Evolutionary conservation across 2,329 filamentous ascomycete species (phyloP), one percentile per base, ranked within the genome.

Genomic region (Ampelomyces quisqualis): DNA sequence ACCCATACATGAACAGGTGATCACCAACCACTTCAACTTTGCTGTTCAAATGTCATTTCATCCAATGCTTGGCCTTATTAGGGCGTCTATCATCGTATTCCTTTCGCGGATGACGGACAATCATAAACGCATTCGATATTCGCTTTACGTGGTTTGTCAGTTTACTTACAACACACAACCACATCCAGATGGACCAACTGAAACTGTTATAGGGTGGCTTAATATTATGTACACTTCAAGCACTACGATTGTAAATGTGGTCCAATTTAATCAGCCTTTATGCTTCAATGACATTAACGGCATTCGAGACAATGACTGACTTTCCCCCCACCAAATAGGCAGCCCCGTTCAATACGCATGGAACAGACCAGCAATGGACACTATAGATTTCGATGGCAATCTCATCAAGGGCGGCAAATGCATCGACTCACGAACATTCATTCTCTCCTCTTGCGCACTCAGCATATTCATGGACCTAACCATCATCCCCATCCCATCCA

Each of bases 391-490:
- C 5, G 32, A 60, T 13, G 64, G 64, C 5, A 55, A 56, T 2
- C 32, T 55, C 22, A 40, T 62, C 28, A 52, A 40, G n/a, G 55
- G 51, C 6, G 64, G 65, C 3, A 61, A 49, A 19, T 70, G 67
- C 36, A 58, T 69, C 40, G 49, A 69, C 19, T 51, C 57, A 10
- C 53, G 63, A 4, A 55, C 49, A 1, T 69, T 70, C 43, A 58
- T 65, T 13, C 49, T 70, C 8, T 45, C 55, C 1, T 65, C 59
- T 17, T 67, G 64, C 38, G 56, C 50, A 7, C 37, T 69, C 2
- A 63, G 60, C 34, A 67, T 70, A 35, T 56, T 70, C 24, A 67
- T 68, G 41, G 64, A 68, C 34, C 58, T 74, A 15, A 55, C 73
- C 14, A 61, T 66, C 24, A 64, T 74, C 7, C 58, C 64, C 2